Base-by-base conservation (phyloP, 257 asterid genomes). In the Linderniella brevidens region DNA sequence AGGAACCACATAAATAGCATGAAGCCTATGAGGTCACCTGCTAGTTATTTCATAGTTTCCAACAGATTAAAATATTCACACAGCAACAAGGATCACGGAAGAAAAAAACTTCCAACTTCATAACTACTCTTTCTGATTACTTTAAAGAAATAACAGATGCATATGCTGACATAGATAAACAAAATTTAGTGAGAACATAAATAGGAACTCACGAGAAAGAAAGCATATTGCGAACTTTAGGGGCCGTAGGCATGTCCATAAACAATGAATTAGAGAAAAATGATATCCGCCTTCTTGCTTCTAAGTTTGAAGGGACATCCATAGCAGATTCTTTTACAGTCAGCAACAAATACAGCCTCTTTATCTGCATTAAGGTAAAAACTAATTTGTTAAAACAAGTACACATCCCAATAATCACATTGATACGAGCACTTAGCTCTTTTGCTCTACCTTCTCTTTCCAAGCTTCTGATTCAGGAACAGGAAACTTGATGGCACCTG, bases 301-400 rank as follows among this genome's bases (percentile, higher is more conserved):
- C 98, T 58, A 90, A 68, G 71, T 90, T 90, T 35, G 96, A 76
- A 18, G 98, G 98, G 37, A 90, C 98, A 46, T 90, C 98, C 96
- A 90, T 90, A 8, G 98, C 98, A 41, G 98, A 90, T 73, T 90
- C 98, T 66, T 90, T 90, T 58, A 85, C 98, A 0, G 98, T 90
- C 66, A 90, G 80, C 69, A 90, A 68, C 64, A 90, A 69, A 65
- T 78, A 77, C 76, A 90, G 59, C 69, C 98, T 74, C 76, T 85
- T 85, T 77, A 90, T 85, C 98, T 90, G 93, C 59, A 46, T 46
- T 39, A 68, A 44, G 46, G 44, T 46, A 59, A 50, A 49, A 39
- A 17, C n/a, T n/a, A 50, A 35, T 46, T 54, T 8, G 29, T 53
- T 57, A 20, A 18, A 25, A 54, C 15, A 40, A 64, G 40, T 25